Base-by-base conservation (phyloP, 2,329 filamentous ascomycete genomes). In the Fusarium equiseti region DNA sequence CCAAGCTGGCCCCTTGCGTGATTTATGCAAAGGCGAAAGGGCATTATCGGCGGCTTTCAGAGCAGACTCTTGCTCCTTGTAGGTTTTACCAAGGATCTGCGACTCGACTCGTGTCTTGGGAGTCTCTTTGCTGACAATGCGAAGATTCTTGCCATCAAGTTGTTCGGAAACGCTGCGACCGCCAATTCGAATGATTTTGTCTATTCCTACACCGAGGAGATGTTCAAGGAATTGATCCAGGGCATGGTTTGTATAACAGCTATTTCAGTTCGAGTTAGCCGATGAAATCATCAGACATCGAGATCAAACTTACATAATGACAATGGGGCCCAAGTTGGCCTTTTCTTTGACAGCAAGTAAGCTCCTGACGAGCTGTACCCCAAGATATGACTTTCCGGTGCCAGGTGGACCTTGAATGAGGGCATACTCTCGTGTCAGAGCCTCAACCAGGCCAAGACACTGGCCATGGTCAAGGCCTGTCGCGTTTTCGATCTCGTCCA, bases 371-470 rank as follows among this genome's bases (percentile, higher is more conserved):
- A 92, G 73, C 38, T 86, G 82, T 2, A 88, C 83, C 2, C 89
- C 90, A 1, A 86, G 82, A 69, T 86, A 91, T 2, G 83, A 87
- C 74, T 93, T 92, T 1, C 91, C 90, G 0, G 90, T 92, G 0
- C 91, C 90, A 0, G 90, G 90, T 0, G 90, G 90, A 0, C 90
- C 91, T 79, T 93, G 90, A 12, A 92, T 89, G 4, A 92, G 81
- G 2, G 88, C 85, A 20, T 91, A 79, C 32, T 84, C 82, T 1
- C 84, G 81, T 1, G 81, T 83, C 0, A 93, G 78, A 3, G 88
- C 83, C 8, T 82, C 79, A 0, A 90, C 68, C 0, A 92, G 75
- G 0, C 88, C 88, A 4, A 68, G 66, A 8, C 85, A 84, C 59
- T 88, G 85, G 0, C 83, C 83, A 5, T 73, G 66, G 64, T 92